Evolutionary conservation across 2,329 filamentous ascomycete species (phyloP).

Genomic region (Phoma sp.): DNA sequence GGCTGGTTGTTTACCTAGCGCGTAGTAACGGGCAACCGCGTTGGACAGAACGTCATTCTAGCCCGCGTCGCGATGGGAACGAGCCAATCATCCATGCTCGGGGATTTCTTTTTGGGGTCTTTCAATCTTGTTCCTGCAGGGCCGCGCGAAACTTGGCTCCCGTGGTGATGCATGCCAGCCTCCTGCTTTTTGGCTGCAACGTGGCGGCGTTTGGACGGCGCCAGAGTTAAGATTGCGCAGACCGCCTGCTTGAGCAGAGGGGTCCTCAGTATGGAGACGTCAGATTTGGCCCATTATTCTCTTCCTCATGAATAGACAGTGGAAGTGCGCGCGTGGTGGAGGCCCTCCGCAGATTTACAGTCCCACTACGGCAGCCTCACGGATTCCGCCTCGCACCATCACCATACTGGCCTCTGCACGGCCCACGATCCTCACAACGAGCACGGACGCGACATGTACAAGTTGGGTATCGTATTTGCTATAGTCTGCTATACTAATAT

Average conservation of each 20-base stretch:
- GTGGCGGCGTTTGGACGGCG: conserved; percentile 31
- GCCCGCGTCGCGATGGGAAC: conserved; percentile 16
- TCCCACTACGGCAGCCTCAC: conserved; percentile 17
- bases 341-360: conserved; percentile 13
- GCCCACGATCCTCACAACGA: conserved; percentile 5
- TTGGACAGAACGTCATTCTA: conserved; percentile 29
- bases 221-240: conserved; percentile 19
- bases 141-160: conserved; percentile 15
- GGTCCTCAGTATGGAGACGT: conserved; percentile 2
- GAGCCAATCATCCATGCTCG: conserved; percentile 29
- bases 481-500: conserved; percentile 13
- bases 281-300: background rate
- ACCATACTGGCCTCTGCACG: conserved; percentile 7
- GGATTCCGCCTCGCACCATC: conserved; percentile 2
- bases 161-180: conserved; percentile 30
- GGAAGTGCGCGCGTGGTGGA: conserved; percentile 2
- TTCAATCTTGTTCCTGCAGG: conserved; percentile 35
- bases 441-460: conserved; percentile 10
- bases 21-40: conserved; percentile 27
- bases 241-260: conserved; percentile 10
- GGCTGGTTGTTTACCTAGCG: conserved; percentile 36
- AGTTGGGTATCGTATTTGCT: conserved; percentile 11
- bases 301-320: background rate
- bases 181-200: conserved; percentile 33
- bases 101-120: conserved; percentile 13